Base-by-base conservation (phyloP, 257 asterid species). In the Hygrophila difformis region DNA sequence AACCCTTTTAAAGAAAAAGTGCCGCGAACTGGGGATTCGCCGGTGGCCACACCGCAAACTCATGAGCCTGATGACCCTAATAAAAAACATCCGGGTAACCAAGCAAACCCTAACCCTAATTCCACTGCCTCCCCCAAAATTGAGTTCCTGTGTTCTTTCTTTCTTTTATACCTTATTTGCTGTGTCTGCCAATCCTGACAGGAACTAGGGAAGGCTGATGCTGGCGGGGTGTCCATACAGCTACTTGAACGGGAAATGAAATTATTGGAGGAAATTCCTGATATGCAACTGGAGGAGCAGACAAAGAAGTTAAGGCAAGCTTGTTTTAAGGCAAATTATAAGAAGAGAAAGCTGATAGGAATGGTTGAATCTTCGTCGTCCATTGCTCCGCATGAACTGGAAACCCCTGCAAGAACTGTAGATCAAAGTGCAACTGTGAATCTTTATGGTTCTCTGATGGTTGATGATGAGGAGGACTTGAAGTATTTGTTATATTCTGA, bases 1-100 rank as follows among this genome's bases (percentile, higher is more conserved):
- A 21, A 89, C 98, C n/a, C 81, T 79, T 3, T 47, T 89, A 53
- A 89, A 89, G 76, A 89, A 82, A 60, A 73, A 94, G 60, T 89
- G 96, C 15, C 56, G 98, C n/a, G 93, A 85, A 12, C 49, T 89
- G 49, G 96, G 98, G 0, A 85, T 89, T 20, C 51, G 66, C 4
- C 66, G 98, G 44, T 89, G 98, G 94, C 98, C 98, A 0, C 94
- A 85, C 8, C 33, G 98, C 13, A 89, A 89, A 68, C 70, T 89
- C 69, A 78, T 62, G 80, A 89, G 98, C 70, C 79, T 89, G 0
- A 75, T 85, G 72, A 72, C 93, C 73, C 80, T 89, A 43, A 85
- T 89, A 57, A 72, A 73, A 22, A 85, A 85, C 64, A 88, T 89
- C 29, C 81, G 82, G 84, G 96, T 76, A 56, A 8, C n/a, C n/a